Evolutionary conservation across 1,284 basidiomycete genomes (phyloP).

Genomic region (Cutaneotrichosporon sp.): DNA sequence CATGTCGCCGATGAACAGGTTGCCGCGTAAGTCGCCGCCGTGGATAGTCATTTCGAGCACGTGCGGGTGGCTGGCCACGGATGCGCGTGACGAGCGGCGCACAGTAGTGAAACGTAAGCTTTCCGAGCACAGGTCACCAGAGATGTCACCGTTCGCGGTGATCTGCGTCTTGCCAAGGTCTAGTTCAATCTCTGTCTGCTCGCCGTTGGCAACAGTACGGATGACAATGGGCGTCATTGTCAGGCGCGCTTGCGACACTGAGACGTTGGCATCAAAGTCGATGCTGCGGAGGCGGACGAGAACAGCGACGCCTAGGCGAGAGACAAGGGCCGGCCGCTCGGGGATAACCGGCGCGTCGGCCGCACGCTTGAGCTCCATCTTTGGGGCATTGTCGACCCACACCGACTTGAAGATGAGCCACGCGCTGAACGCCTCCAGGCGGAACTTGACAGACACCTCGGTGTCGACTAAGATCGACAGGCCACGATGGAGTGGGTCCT

Average conservation of each 20-base stretch:
- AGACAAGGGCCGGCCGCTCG: background rate
- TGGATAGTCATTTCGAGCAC: conserved; percentile 71
- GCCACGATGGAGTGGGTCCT: conserved; percentile 47
- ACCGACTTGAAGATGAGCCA: conserved; percentile 43
- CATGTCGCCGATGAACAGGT: conserved; percentile 70
- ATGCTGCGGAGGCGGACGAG: conserved; percentile 66
- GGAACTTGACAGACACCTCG: conserved; percentile 35
- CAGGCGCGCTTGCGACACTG: conserved; percentile 55
- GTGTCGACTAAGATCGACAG: conserved; percentile 50
- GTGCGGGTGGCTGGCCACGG: conserved; percentile 42
- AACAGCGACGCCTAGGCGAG: conserved; percentile 43
- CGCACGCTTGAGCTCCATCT: conserved; percentile 20
- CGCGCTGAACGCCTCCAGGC: conserved; percentile 38
- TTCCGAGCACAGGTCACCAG: conserved; percentile 63
- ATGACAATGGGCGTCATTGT: conserved; percentile 55
- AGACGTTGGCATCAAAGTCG: conserved; percentile 67
- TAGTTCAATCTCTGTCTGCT: conserved; percentile 53
- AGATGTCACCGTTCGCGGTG: conserved; percentile 65
- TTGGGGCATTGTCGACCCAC: conserved; percentile 41
- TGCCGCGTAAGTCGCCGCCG: conserved; percentile 63
- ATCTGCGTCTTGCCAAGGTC: conserved; percentile 62
- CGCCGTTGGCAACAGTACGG: conserved; percentile 37
- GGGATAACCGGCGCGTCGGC: background rate
- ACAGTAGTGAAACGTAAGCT: conserved; percentile 70
- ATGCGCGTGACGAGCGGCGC: conserved; percentile 52